Evolutionary conservation across 2,329 filamentous ascomycete genomes (phyloP).

Genomic region (Podosphaera aphanis): DNA sequence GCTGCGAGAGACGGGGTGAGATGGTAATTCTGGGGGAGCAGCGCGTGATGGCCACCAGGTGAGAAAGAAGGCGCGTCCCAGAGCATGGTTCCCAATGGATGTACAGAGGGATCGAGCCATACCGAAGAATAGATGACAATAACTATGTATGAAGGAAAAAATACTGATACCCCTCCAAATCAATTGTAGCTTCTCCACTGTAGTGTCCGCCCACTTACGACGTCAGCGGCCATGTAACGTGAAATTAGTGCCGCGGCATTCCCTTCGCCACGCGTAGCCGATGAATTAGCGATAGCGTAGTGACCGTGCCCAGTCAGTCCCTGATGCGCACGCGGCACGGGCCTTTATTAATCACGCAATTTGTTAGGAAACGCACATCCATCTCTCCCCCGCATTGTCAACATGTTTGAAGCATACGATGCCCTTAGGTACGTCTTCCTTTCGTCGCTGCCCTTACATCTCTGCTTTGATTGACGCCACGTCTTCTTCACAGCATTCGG

Average conservation of each 20-base stretch:
- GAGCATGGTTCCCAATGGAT: too few relatives aligned
- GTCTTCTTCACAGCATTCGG: conserved; percentile 22
- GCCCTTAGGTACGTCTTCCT: conserved; percentile 24
- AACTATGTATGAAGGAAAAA: neutral
- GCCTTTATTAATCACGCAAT: too few relatives aligned
- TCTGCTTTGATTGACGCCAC: conserved; percentile 1
- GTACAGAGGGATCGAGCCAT: too few relatives aligned
- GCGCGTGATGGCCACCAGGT: neutral
- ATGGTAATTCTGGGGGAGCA: neutral
- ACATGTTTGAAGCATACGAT: conserved; percentile 28
- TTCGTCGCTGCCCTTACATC: neutral
- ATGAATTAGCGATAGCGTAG: too few relatives aligned
- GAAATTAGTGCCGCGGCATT: neutral
- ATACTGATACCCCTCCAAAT: neutral
- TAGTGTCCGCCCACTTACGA: neutral
- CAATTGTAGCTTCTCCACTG: neutral
- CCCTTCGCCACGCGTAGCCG: too few relatives aligned
- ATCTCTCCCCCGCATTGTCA: conserved; percentile 1
- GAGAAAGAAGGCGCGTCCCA: neutral
- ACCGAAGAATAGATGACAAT: neutral
- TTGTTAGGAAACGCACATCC: neutral
- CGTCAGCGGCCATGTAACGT: neutral
- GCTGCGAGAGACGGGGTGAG: neutral
- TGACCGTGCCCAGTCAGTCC: too few relatives aligned
- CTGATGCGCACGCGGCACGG: too few relatives aligned